Conservation (phyloP, 805 yeast genomes). For the Cyberlindnera euphorbiae region DNA sequence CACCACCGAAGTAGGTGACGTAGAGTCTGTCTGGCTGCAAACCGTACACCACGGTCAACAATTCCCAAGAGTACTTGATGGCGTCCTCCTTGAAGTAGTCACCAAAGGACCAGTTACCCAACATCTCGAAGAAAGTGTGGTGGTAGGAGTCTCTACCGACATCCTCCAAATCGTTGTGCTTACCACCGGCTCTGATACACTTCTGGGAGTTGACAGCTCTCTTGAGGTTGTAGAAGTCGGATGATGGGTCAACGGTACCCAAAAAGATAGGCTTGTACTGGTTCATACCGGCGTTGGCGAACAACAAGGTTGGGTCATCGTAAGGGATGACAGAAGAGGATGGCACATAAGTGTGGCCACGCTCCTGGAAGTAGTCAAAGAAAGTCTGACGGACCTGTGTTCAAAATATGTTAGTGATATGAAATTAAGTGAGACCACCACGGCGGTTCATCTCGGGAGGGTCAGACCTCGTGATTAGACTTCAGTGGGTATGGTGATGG, state of each 20-base stretch:
- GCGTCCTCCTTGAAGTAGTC: conserved; percentile 98
- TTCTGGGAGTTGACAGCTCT: conserved; percentile 95
- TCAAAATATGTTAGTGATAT: background rate
- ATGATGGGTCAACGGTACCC: conserved; percentile 95
- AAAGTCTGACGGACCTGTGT: conserved; percentile 73
- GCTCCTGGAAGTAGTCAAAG: conserved; percentile 68
- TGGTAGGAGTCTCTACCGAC: conserved; percentile 98
- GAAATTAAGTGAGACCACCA: too few relatives aligned
- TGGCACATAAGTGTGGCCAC: conserved; percentile 77
- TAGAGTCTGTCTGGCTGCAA: conserved; percentile 76
- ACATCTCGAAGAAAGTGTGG: conserved; percentile 98
- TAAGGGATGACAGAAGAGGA: conserved; percentile 95
- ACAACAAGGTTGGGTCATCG: conserved; percentile 94
- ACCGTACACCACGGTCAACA: conserved; percentile 81
- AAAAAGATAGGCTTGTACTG: conserved; percentile 96
- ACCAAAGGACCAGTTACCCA: conserved; percentile 99
- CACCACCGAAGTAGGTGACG: conserved; percentile 97
- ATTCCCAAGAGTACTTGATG: conserved; percentile 82
- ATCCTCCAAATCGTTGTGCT: conserved; percentile 96
- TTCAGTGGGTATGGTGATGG: too few relatives aligned
- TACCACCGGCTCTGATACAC: conserved; percentile 99
- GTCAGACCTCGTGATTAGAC: too few relatives aligned
- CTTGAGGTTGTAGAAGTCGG: conserved; percentile 77
- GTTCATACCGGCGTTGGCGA: conserved; percentile 99
- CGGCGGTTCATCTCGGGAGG: too few relatives aligned